Evolutionary conservation across 2,329 filamentous ascomycete species (phyloP), one percentile per base, ranked within the genome.

Genomic region (Cytospora paraplurivora): DNA sequence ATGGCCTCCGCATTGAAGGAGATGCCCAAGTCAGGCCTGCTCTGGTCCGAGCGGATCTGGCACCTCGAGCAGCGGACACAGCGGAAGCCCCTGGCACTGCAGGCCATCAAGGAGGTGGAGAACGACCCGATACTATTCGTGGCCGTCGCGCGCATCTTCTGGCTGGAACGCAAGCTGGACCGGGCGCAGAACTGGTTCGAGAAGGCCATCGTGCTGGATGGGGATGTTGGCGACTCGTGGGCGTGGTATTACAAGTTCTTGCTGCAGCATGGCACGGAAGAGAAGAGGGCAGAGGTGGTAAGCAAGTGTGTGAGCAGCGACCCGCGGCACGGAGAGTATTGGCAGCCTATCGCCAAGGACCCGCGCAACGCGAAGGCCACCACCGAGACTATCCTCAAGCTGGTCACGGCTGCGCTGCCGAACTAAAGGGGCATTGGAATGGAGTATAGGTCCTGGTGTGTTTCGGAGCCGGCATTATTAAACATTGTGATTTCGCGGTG

Each of bases 111-210:
- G 78, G 96, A 96, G 76, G 92, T 96, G 7, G 95, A 98, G 73
- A 95, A 93, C 72, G 94, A 98, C 73, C 87, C 95, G 0, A 84
- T 89, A 21, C 82, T 99, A 4, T 96, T 98, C 73, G 90, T 96
- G 38, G 93, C 93, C 0, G 93, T 97, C 13, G 95, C 93, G 7
- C 87, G 95, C 21, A 96, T 98, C 69, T 97, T 99, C 79, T 99
- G 95, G 95, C 88, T 86, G 11, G 95, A 99, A 78, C 85, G 95
- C 62, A 89, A 89, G 73, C 82, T 99, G 32, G 95, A 98, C 69
- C 97, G 97, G 76, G 94, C 95, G 3, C 90, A 93, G 76, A 93
- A 87, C 68, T 99, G 95, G 95, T 99, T 99, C 75, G 93, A 97
- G 77, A 97, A 96, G 77, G 95, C 95, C 0, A 88, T 97, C 62